A percentile compares a stretch with the other conserved stretches of the same genome.
These are phyloP conservation scores for Yamadazyma paraphyllophila DNA, from an alignment of 805 yeast genomes.

Conservation along the genomic window DNA sequence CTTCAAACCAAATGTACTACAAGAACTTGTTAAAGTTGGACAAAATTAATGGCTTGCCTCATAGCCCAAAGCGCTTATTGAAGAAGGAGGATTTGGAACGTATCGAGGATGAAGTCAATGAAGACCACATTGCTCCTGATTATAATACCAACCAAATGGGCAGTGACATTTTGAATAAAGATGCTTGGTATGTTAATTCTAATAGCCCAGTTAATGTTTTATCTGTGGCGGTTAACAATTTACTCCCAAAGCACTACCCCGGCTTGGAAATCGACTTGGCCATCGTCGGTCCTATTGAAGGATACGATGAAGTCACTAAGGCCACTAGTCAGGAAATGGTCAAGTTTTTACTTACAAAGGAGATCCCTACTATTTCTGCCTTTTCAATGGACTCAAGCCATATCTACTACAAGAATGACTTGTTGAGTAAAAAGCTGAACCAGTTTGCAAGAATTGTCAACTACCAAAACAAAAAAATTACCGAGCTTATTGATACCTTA, in stretches of 20 bases:
- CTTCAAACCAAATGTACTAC: conserved; percentile 30
- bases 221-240: conserved; percentile 23
- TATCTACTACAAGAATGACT: conserved; percentile 34
- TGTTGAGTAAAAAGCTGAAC: conserved; percentile 18
- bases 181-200: conserved; percentile 35
- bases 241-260: conserved; percentile 25
- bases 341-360: conserved; percentile 8
- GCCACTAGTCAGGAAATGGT: conserved; percentile 3
- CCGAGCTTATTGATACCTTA: conserved; percentile 19
- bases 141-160: conserved; percentile 21
- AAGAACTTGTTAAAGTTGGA: conserved; percentile 13
- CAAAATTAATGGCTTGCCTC: conserved; percentile 6
- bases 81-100: conserved; percentile 9
- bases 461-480: conserved; percentile 24
- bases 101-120: conserved; percentile 6
- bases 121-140: not conserved
- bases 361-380: conserved; percentile 21
- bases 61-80: conserved; percentile 8
- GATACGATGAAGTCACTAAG: conserved; percentile 7
- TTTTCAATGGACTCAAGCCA: conserved; percentile 26
- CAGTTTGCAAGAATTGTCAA: conserved; percentile 20
- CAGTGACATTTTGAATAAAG: conserved; percentile 32
- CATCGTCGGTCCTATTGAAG: conserved; percentile 35
- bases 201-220: conserved; percentile 24
- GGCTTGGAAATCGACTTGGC: conserved; percentile 31